Conservation (phyloP, 352 stramenopile genomes). For the Hyaloperonospora arabidopsidis region DNA sequence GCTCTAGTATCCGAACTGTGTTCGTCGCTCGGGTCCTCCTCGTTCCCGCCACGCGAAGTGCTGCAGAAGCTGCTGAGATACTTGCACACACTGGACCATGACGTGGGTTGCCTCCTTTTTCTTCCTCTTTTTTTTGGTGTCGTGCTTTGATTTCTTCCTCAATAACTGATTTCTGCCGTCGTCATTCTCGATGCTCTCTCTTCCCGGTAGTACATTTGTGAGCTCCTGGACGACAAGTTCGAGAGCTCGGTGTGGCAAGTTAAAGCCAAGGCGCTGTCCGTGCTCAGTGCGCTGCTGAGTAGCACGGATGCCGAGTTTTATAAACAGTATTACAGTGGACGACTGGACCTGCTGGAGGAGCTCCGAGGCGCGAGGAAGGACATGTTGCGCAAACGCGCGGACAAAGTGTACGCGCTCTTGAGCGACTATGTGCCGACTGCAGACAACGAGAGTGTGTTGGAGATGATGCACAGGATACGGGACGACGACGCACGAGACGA, state of each 20-base stretch:
- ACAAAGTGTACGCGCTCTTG: constrained; percentile 51
- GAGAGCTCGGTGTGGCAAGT: constrained; percentile 75
- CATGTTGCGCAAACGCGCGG: constrained; percentile 59
- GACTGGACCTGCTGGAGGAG: constrained; percentile 41
- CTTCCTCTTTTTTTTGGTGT: background rate
- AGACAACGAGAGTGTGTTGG: constrained; percentile 22
- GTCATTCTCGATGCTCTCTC: no score
- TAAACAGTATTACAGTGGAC: constrained; percentile 58
- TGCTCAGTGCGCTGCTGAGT: constrained; percentile 61
- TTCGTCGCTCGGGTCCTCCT: constrained; percentile 68
- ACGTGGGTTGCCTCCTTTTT: constrained; percentile 24
- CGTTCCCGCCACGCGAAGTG: constrained; percentile 68
- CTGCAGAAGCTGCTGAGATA: constrained; percentile 73
- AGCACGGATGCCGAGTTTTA: constrained; percentile 50
- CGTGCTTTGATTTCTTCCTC: no score
- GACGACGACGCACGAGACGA: constrained; percentile 27
- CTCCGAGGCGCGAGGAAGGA: constrained; percentile 64
- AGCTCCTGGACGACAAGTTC: constrained; percentile 83
- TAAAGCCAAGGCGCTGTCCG: constrained; percentile 70
- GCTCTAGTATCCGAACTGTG: constrained; percentile 70
- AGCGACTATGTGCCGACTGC: constrained; percentile 26
- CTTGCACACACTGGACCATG: constrained; percentile 63
- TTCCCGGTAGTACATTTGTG: constrained; percentile 56
- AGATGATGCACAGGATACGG: constrained; percentile 30
- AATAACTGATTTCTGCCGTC: no score